Conservation (phyloP, 768 basidiomycete genomes). For the Tylopilus intermedius region DNA sequence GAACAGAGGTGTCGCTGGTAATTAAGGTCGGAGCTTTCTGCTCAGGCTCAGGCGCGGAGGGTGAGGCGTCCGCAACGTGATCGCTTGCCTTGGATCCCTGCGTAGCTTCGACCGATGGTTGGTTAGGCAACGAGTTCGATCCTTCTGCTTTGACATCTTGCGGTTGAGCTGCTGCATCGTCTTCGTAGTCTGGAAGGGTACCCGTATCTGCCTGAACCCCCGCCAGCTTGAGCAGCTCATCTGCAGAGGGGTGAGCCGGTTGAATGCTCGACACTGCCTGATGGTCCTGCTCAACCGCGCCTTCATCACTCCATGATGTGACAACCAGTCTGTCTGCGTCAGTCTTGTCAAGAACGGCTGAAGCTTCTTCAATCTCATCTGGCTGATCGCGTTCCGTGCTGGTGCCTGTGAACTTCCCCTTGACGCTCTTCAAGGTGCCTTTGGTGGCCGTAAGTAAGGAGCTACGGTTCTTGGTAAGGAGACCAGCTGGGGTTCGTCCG, state of each 20-base stretch:
- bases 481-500: constrained; percentile 45
- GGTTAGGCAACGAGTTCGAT: neutral
- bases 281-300: constrained; percentile 7
- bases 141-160: constrained; percentile 4
- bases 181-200: constrained; percentile 55
- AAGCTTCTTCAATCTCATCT: constrained; percentile 19
- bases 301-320: constrained; percentile 20
- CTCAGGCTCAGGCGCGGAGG: neutral
- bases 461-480: constrained; percentile 38
- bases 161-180: constrained; percentile 29
- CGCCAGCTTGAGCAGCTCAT: constrained; percentile 48
- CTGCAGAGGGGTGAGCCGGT: constrained; percentile 28
- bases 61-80: neutral
- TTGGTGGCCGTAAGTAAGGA: constrained; percentile 53
- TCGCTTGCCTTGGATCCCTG: constrained; percentile 4
- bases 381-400: constrained; percentile 12
- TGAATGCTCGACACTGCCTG: constrained; percentile 4
- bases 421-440: constrained; percentile 47
- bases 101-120: neutral
- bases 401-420: constrained; percentile 35
- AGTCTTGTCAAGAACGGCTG: neutral
- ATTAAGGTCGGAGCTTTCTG: constrained; percentile 13
- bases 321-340: constrained; percentile 8
- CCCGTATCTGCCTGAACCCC: constrained; percentile 41
- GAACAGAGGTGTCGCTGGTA: constrained; percentile 2